A percentile compares a stretch with the other conserved stretches of the same genome.
Evolutionary conservation across 2,329 filamentous ascomycete genomes (phyloP).

Genomic region (Microthyrium microscopicum): DNA sequence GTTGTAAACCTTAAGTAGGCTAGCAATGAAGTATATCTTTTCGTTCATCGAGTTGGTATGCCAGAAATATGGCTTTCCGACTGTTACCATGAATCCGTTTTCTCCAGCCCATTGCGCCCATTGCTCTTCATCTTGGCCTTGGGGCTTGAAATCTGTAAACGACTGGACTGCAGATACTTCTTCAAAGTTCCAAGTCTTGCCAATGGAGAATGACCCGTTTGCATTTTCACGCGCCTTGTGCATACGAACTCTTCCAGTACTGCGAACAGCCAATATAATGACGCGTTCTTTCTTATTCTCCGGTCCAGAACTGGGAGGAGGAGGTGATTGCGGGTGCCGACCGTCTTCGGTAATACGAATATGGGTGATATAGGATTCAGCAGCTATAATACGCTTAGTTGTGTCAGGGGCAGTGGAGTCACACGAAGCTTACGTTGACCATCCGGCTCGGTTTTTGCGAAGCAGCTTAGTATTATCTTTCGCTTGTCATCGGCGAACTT

Average conservation of each 20-base stretch:
- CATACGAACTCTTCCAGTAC: constrained; percentile 81
- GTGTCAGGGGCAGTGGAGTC: background rate
- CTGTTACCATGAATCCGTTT: constrained; percentile 70
- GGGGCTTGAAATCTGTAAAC: constrained; percentile 46
- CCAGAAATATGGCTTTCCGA: constrained; percentile 96
- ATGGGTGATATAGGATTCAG: constrained; percentile 96
- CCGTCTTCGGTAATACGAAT: constrained; percentile 82
- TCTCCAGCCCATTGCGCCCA: constrained; percentile 62
- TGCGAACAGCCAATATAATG: constrained; percentile 85
- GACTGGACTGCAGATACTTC: constrained; percentile 74
- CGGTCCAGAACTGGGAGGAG: constrained; percentile 58
- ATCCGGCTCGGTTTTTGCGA: constrained; percentile 74
- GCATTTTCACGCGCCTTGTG: constrained; percentile 94
- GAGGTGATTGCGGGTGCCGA: constrained; percentile 63
- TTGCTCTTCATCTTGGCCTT: constrained; percentile 42
- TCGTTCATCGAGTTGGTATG: constrained; percentile 84
- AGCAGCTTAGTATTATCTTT: constrained; percentile 88
- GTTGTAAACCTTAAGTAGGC: constrained; percentile 85
- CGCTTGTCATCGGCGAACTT: constrained; percentile 93
- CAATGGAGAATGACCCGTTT: constrained; percentile 89
- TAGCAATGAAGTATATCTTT: constrained; percentile 97
- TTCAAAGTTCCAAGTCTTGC: constrained; percentile 95
- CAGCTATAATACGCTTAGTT: constrained; percentile 30
- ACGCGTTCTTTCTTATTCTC: constrained; percentile 74
- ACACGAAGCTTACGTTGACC: constrained; percentile 52